These are phyloP conservation scores for Tuber indicum DNA, from an alignment of 495 filamentous ascomycete species.

Conservation along the genomic window DNA sequence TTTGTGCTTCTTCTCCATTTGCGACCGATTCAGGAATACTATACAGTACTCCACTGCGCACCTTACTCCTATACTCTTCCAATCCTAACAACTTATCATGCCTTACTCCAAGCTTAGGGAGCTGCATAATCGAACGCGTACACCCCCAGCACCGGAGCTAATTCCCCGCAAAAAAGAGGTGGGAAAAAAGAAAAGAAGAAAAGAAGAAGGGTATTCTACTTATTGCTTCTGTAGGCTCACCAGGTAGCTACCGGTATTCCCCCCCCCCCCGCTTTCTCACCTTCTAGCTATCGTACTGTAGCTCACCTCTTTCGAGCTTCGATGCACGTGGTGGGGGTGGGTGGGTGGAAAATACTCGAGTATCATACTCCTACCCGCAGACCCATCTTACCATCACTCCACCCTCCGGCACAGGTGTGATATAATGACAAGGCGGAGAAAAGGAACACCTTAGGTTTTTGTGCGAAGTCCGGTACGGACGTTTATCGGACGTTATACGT, in stretches of 20 bases:
- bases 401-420: too few relatives aligned
- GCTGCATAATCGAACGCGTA: background rate
- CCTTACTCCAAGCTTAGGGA: background rate
- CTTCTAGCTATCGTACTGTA: too few relatives aligned
- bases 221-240: background rate
- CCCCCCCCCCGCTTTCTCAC: too few relatives aligned
- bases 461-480: background rate
- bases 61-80: background rate
- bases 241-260: too few relatives aligned
- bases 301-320: background rate
- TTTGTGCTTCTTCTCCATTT: background rate
- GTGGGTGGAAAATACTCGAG: background rate
- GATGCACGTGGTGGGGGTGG: background rate
- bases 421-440: background rate
- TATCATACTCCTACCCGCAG: too few relatives aligned
- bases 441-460: background rate
- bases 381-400: too few relatives aligned
- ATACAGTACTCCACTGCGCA: background rate
- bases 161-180: background rate
- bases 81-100: background rate
- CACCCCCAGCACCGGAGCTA: background rate
- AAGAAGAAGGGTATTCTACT: background rate
- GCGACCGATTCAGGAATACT: background rate
- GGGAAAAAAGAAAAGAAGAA: background rate
- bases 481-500: background rate